Percentiles rank a stretch among this genome's conserved stretches.
phyloP scores from a whole-genome alignment of 345 rosid genomes.

The Eucalyptus fibrosa region DNA sequence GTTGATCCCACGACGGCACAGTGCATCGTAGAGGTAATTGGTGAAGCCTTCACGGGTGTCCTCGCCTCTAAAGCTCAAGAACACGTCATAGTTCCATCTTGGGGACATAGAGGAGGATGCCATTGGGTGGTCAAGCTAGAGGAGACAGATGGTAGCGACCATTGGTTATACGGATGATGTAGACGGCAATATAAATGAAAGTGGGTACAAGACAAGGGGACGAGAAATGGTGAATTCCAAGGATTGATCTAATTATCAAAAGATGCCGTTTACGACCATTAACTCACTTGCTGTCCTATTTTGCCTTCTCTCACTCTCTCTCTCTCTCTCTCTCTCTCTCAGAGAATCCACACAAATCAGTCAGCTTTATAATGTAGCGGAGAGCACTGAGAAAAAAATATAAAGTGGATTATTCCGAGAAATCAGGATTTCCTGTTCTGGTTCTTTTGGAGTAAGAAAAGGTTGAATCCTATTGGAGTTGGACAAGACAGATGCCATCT shows the following conservation, averaged over 20 bases:
- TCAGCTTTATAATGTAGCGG: neutral
- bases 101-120: neutral
- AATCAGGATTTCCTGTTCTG: neutral
- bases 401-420: neutral
- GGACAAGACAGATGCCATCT: neutral
- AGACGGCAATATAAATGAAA: neutral
- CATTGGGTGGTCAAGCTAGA: neutral
- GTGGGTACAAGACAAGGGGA: neutral
- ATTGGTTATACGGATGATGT: neutral
- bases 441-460: neutral
- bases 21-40: constrained; percentile 2
- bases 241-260: neutral
- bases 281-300: neutral
- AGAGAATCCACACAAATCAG: neutral
- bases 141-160: neutral
- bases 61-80: constrained; percentile 17
- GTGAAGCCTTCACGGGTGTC: constrained; percentile 16
- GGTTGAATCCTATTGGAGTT: neutral
- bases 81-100: constrained; percentile 10
- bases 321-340: neutral
- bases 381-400: neutral
- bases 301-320: neutral
- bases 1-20: neutral
- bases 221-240: neutral
- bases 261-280: neutral